Base-by-base conservation (phyloP, 2,329 filamentous ascomycete genomes). In the Claviceps digitariae region DNA sequence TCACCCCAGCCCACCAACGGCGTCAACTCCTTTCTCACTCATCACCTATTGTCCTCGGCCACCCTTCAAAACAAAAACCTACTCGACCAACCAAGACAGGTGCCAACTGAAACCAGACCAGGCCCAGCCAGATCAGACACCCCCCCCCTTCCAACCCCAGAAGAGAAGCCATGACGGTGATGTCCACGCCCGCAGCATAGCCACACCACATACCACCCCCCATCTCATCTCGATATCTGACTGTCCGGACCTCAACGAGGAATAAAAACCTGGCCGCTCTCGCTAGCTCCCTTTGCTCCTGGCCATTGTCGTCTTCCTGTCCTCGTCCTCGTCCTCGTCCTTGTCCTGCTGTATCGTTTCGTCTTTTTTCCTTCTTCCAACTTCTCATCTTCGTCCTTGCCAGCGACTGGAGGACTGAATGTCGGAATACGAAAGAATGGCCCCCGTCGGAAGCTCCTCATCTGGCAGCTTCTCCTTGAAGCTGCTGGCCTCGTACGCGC, bases 401-500 rank as follows among this genome's bases (percentile, higher is more conserved):
- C 21, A 23, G 44, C 50, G 36, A 31, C 25, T 27, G 31, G 50
- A 21, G 48, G 25, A 48, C 44, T 58, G 56, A 51, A 65, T 64
- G 63, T 57, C 59, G 44, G 50, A 54, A 49, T 65, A 65, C 53
- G 61, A 61, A 50, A 64, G 57, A 57, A 65, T 65, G 62, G 57
- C 57, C 56, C 57, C 57, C 27, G 50, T 59, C 27, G 57, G 56
- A 54, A 54, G 52, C 48, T 51, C 57, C 48, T 57, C 58, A 46
- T 55, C 58, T 50, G 54, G 57, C 51, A 56, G 57, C 57, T 60
- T 68, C 57, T 65, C 67, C 2, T 52, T 66, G 12, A 60, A 64
- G 25, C 61, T 73, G 44, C 56, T 86, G 48, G 62, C 79, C n/a
- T 86, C 84, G 23, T 90, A 90, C 64, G 67, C 84, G 51, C 69